Percentiles rank a stretch among this genome's conserved stretches.
phyloP scores from a whole-genome alignment of 306 rosid species.

The Betula pendula region DNA sequence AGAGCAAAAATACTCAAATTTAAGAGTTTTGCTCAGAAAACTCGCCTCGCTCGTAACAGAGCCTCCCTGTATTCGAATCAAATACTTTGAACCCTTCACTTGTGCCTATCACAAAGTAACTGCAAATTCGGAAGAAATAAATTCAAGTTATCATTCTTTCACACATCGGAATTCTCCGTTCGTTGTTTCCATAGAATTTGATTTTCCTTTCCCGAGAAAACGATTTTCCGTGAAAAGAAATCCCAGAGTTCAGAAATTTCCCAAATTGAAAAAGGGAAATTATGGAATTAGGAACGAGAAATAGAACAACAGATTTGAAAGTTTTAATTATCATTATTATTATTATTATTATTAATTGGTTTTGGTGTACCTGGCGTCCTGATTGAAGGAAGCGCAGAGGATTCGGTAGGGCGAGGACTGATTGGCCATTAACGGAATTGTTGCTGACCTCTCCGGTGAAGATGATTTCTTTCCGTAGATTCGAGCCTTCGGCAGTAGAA shows the following conservation, averaged over 20 bases:
- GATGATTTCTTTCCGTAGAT: neutral
- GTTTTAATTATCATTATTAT: no score
- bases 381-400: slow-evolving; percentile 91
- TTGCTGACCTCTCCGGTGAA: neutral
- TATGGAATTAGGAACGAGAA: neutral
- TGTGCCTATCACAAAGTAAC: slow-evolving; percentile 83
- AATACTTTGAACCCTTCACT: slow-evolving; percentile 79
- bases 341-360: no score
- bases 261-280: neutral
- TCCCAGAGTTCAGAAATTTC: neutral
- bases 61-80: slow-evolving; percentile 72
- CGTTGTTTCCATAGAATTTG: neutral
- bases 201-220: neutral
- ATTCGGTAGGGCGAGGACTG: slow-evolving; percentile 58
- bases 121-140: slow-evolving; percentile 32
- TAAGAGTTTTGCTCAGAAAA: neutral
- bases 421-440: slow-evolving; percentile 46
- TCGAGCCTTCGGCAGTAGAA: no score
- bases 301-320: neutral
- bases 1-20: neutral
- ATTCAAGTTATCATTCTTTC: neutral
- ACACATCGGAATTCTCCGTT: neutral
- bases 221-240: neutral
- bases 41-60: slow-evolving; percentile 71
- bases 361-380: slow-evolving; percentile 61